A percentile compares a stretch with the other conserved stretches of the same genome.
Evolutionary conservation across 345 rosid genomes (phyloP).

Genomic region (Eucalyptus cloeziana): DNA sequence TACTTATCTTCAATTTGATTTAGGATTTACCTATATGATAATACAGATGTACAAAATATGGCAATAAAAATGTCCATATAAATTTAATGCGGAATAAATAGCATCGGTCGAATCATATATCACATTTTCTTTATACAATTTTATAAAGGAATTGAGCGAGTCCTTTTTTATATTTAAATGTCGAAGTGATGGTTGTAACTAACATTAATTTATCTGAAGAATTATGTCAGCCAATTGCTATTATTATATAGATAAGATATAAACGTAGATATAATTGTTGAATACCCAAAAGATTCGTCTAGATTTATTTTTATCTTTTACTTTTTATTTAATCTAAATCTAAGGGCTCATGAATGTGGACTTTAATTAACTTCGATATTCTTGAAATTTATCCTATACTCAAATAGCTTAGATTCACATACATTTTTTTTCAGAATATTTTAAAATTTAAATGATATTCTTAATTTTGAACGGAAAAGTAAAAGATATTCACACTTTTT

Average conservation of each 20-base stretch:
- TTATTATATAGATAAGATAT: accelerated
- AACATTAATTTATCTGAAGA: background rate
- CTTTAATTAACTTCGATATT: background rate
- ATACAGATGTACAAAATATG: background rate
- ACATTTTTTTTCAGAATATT: background rate
- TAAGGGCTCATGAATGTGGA: accelerated
- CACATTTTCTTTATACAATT: background rate
- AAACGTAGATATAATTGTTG: accelerated
- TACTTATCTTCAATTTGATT: background rate
- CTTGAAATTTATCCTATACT: background rate
- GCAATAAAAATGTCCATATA: background rate
- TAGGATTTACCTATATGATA: background rate
- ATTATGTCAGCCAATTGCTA: accelerated
- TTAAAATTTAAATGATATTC: background rate
- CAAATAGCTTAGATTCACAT: background rate
- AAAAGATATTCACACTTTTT: background rate
- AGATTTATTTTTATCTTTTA: background rate
- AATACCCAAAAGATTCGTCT: accelerated
- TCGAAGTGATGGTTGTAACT: background rate
- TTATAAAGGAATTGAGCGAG: too few species aligned
- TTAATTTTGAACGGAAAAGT: background rate
- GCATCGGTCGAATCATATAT: accelerated
- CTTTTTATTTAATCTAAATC: background rate
- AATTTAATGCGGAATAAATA: background rate
- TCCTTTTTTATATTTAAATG: accelerated